A percentile compares a stretch with the other conserved stretches of the same genome.
phyloP scores from a whole-genome alignment of 2,329 filamentous ascomycete species.

The Paecilomyces sp. region DNA sequence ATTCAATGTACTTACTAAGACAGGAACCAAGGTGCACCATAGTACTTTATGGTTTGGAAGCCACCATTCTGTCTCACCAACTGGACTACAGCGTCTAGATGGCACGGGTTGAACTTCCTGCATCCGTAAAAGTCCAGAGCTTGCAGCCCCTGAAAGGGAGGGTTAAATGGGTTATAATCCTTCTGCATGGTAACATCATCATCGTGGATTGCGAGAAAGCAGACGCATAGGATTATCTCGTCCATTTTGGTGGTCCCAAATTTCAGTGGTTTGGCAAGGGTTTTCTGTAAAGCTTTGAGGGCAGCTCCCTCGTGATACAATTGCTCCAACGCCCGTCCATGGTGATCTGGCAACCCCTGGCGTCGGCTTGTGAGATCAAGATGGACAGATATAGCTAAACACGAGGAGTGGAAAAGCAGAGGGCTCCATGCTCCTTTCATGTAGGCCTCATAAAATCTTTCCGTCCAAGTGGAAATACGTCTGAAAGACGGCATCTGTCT shows the following conservation, averaged over 20 bases:
- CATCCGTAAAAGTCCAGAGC: conserved; percentile 7
- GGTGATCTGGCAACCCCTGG: conserved; percentile 1
- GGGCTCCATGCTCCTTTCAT: conserved; percentile 2
- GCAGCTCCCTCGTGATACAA: not conserved
- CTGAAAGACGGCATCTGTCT: conserved; percentile 3
- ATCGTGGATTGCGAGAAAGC: conserved; percentile 6
- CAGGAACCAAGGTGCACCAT: conserved; percentile 3
- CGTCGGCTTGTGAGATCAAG: conserved; percentile 4
- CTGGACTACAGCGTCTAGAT: conserved; percentile 4
- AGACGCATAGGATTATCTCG: conserved; percentile 3
- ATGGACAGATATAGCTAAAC: conserved; percentile 5
- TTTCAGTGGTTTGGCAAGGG: not conserved
- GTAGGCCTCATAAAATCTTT: conserved; percentile 1
- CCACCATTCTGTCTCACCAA: conserved; percentile 6
- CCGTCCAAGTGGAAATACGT: not conserved
- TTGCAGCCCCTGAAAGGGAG: conserved; percentile 2
- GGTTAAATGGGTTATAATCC: conserved; percentile 7
- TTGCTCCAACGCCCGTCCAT: conserved; percentile 1
- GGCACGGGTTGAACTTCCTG: conserved; percentile 3
- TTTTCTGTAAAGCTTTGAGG: not conserved
- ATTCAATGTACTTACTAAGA: conserved; percentile 3
- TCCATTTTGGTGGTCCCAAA: not conserved
- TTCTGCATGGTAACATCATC: conserved; percentile 1
- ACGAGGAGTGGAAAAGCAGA: conserved; percentile 4
- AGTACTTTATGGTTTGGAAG: conserved; percentile 4